These are phyloP conservation scores for Cladosporium sp. DNA, from an alignment of 2,329 filamentous ascomycete genomes.

Conservation along the genomic window DNA sequence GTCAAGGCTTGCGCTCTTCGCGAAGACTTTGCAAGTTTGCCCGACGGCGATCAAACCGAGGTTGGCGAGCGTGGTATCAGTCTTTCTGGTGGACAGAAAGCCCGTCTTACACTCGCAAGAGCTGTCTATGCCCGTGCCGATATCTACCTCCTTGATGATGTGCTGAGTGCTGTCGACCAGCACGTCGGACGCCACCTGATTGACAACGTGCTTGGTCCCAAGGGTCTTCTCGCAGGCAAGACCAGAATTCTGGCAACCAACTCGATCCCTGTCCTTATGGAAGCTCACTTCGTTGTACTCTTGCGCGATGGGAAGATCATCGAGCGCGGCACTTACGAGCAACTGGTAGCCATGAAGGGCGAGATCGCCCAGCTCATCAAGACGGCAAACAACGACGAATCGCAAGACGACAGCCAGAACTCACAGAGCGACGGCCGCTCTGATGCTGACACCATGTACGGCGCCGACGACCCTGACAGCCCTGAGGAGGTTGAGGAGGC, in stretches of 20 bases:
- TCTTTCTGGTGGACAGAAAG: constrained; percentile 93
- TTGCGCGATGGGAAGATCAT: constrained; percentile 79
- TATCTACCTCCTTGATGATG: constrained; percentile 91
- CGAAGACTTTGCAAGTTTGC: constrained; percentile 88
- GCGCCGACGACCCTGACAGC: constrained; percentile 50
- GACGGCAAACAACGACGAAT: constrained; percentile 63
- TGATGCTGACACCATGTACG: constrained; percentile 64
- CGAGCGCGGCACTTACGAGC: constrained; percentile 86
- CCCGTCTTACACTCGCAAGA: constrained; percentile 84
- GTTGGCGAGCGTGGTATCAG: constrained; percentile 97
- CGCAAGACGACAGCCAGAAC: constrained; percentile 33
- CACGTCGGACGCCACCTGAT: constrained; percentile 95
- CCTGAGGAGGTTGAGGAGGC: constrained; percentile 59
- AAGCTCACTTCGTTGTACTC: constrained; percentile 86
- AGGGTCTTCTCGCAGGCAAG: constrained; percentile 79
- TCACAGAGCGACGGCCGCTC: constrained; percentile 32
- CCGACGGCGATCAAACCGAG: constrained; percentile 94
- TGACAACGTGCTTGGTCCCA: constrained; percentile 85
- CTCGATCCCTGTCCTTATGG: constrained; percentile 84
- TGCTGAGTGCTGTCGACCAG: constrained; percentile 95
- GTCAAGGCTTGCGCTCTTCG: constrained; percentile 86
- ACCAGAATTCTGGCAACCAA: constrained; percentile 94
- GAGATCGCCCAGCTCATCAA: constrained; percentile 83
- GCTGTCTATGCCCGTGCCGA: constrained; percentile 97
- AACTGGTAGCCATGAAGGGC: constrained; percentile 91